A percentile compares a stretch with the other conserved stretches of the same genome.
Conservation (phyloP, 305 asterid genomes). For the Galium porrigens region DNA sequence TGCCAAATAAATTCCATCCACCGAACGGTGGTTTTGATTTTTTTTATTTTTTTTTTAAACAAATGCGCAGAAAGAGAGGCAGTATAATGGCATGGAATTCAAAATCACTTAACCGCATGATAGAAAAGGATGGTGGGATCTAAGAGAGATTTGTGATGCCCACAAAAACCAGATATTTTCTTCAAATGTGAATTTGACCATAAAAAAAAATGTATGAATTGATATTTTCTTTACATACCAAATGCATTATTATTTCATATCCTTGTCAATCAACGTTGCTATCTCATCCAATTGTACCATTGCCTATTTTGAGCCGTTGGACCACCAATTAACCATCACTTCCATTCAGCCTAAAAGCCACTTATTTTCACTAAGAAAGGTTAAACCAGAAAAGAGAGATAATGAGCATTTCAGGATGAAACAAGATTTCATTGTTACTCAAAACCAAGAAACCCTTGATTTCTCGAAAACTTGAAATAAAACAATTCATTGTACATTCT, state of each 20-base stretch:
- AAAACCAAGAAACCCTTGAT: neutral
- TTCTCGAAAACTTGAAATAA: neutral
- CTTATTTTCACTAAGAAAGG: neutral
- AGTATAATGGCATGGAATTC: neutral
- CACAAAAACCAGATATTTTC: neutral
- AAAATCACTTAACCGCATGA: neutral
- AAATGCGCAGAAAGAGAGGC: neutral
- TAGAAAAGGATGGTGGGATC: neutral
- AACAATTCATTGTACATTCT: neutral
- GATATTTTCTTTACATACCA: neutral
- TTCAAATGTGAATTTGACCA: neutral
- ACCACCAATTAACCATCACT: constrained; percentile 2
- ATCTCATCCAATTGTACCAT: neutral
- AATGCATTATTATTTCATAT: neutral
- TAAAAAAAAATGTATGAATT: neutral
- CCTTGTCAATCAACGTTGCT: neutral
- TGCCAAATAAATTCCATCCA: too few relatives aligned
- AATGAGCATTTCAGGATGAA: neutral
- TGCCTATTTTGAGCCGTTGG: neutral
- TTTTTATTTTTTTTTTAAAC: too few relatives aligned
- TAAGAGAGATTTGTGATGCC: neutral
- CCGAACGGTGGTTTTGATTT: too few relatives aligned
- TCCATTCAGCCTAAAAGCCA: neutral
- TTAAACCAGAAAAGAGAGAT: neutral
- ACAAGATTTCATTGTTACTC: neutral